A percentile compares a stretch with the other conserved stretches of the same genome.
Evolutionary conservation across 495 filamentous ascomycete species (phyloP).

Genomic region (Chaetomium fimeti): DNA sequence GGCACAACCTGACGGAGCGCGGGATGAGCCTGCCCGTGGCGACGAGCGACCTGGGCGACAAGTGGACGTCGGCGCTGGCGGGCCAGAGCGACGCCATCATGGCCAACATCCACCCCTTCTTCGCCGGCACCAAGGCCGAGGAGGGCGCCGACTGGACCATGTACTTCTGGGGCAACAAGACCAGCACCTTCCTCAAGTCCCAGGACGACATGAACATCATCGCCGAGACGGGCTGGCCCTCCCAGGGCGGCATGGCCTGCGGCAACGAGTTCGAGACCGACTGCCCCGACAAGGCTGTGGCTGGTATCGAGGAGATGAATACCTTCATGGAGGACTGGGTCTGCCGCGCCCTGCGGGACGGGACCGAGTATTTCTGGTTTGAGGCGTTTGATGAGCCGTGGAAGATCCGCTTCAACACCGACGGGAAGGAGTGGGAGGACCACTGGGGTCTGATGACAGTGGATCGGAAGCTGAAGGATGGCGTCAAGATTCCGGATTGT

Average conservation of each 20-base stretch:
- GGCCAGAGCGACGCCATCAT: slow-evolving; percentile 78
- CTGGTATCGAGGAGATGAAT: slow-evolving; percentile 83
- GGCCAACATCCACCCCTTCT: slow-evolving; percentile 98
- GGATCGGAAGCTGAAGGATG: slow-evolving; percentile 78
- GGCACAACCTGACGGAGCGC: slow-evolving; percentile 63
- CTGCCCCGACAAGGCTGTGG: slow-evolving; percentile 66
- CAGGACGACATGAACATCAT: slow-evolving; percentile 70
- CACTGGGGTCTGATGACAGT: slow-evolving; percentile 94
- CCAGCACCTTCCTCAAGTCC: slow-evolving; percentile 54
- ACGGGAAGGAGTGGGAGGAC: slow-evolving; percentile 82
- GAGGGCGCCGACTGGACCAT: slow-evolving; percentile 79
- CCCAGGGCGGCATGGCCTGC: slow-evolving; percentile 76
- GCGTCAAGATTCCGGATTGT: slow-evolving; percentile 85
- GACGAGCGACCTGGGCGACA: slow-evolving; percentile 85
- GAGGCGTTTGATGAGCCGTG: slow-evolving; percentile 95
- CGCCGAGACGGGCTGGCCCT: slow-evolving; percentile 90
- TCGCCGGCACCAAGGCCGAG: slow-evolving; percentile 70
- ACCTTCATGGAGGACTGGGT: slow-evolving; percentile 82
- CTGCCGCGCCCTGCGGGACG: slow-evolving; percentile 72
- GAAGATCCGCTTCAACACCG: slow-evolving; percentile 72
- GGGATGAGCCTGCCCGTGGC: slow-evolving; percentile 73
- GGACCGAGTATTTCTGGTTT: slow-evolving; percentile 95
- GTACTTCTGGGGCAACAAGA: slow-evolving; percentile 73
- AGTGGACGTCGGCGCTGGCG: slow-evolving; percentile 73
- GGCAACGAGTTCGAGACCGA: slow-evolving; percentile 48